phyloP scores from a whole-genome alignment of 2,329 filamentous ascomycete genomes.

The Colletotrichum tabaci region DNA sequence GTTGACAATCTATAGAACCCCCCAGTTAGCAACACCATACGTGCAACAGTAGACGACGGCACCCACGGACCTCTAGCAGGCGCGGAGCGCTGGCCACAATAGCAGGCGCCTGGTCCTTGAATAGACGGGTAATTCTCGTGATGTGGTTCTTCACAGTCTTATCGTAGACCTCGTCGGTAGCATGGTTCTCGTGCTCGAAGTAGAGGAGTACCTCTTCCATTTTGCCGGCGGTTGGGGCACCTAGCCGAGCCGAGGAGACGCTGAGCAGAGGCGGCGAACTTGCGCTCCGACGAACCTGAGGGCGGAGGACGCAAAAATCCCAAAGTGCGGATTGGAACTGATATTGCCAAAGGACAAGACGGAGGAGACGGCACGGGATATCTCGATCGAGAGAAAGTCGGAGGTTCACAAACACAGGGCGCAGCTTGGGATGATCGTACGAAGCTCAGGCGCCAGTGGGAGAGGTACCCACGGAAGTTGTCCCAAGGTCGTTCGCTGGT shows the following conservation, averaged over 20 bases:
- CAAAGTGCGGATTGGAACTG: neutral
- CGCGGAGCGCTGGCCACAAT: constrained; percentile 53
- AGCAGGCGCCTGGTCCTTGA: constrained; percentile 51
- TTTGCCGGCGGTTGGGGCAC: constrained; percentile 31
- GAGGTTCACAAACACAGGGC: neutral
- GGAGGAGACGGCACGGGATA: neutral
- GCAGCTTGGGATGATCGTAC: constrained; percentile 14
- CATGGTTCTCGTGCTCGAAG: constrained; percentile 55
- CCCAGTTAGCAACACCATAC: constrained; percentile 19
- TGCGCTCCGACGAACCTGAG: constrained; percentile 8
- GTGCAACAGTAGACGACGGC: neutral
- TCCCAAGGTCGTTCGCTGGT: constrained; percentile 15
- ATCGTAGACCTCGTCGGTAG: constrained; percentile 58
- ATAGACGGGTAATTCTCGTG: constrained; percentile 54
- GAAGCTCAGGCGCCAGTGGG: constrained; percentile 20
- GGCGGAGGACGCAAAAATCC: neutral
- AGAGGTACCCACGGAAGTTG: constrained; percentile 12
- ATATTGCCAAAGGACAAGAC: neutral
- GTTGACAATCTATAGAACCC: constrained; percentile 58
- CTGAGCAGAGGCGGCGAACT: constrained; percentile 22
- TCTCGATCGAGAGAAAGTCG: neutral
- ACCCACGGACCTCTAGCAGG: constrained; percentile 59
- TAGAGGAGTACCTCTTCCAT: constrained; percentile 58
- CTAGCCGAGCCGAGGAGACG: constrained; percentile 19
- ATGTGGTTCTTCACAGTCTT: constrained; percentile 56